Conservation (phyloP, 2,329 filamentous ascomycete species). For the Colletotrichum sp. region DNA sequence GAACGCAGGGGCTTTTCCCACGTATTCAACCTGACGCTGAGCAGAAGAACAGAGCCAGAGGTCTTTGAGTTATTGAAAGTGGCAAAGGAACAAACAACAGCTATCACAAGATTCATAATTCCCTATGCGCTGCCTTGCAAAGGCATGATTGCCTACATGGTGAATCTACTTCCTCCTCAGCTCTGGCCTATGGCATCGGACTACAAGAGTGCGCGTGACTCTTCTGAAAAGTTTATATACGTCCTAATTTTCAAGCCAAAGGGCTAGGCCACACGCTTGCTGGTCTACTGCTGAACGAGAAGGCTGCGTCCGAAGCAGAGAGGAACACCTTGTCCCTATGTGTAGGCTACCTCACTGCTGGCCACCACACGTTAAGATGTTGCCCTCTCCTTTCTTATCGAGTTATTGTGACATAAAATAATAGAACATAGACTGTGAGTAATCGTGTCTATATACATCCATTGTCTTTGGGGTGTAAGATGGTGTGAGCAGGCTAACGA, state of each 20-base stretch:
- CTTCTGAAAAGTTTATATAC: too few species aligned
- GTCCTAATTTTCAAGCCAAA: neutral
- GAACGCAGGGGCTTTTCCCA: neutral
- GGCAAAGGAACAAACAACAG: rapidly evolving
- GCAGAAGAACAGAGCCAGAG: neutral
- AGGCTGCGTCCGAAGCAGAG: neutral
- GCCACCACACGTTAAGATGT: neutral
- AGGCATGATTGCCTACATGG: neutral
- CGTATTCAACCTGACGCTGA: neutral
- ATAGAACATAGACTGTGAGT: neutral
- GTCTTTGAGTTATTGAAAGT: rapidly evolving
- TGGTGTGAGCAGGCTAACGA: neutral
- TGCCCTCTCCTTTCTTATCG: neutral
- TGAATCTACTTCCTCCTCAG: neutral
- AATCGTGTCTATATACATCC: neutral
- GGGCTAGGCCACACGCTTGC: neutral
- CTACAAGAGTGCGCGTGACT: neutral
- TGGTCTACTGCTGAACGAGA: neutral
- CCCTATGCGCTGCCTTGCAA: neutral
- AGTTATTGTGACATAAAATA: rapidly evolving
- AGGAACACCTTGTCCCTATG: neutral
- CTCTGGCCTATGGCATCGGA: neutral
- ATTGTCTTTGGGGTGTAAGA: neutral
- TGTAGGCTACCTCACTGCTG: too few species aligned
- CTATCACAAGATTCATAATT: neutral